A percentile compares a stretch with the other conserved stretches of the same genome.
phyloP scores from a whole-genome alignment of 208 protist species.

The Crithidia fasciculata region DNA sequence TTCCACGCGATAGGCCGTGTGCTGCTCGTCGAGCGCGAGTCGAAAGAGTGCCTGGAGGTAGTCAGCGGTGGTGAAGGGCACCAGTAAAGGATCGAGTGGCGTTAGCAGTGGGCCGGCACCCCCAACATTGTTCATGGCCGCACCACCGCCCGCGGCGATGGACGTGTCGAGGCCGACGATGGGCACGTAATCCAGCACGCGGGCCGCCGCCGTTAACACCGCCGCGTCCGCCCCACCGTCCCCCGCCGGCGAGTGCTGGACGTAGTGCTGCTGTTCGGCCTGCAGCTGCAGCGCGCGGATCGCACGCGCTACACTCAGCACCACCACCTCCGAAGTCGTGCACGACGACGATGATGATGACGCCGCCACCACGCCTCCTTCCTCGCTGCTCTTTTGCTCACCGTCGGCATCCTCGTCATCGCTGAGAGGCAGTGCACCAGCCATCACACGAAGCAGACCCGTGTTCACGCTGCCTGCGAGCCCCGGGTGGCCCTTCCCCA shows the following conservation, averaged over 20 bases:
- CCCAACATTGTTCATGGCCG: not conserved
- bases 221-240: not conserved
- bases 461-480: conserved; percentile 52
- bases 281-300: conserved; percentile 71
- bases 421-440: conserved; percentile 9
- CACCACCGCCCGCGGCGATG: conserved; percentile 3
- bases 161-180: conserved; percentile 35
- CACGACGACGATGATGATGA: not conserved
- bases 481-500: conserved; percentile 71
- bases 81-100: conserved; percentile 35
- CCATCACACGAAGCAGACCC: conserved; percentile 66
- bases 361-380: not conserved
- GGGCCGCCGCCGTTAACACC: not conserved
- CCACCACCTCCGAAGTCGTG: conserved; percentile 31
- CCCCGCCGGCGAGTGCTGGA: not conserved
- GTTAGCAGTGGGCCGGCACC: not conserved
- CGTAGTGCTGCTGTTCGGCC: conserved; percentile 64
- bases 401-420: not conserved
- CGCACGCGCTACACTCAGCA: conserved; percentile 57
- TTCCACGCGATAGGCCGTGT: conserved; percentile 70
- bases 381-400: not conserved
- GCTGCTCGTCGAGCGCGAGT: conserved; percentile 61
- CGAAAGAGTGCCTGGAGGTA: conserved; percentile 71
- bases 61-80: conserved; percentile 30
- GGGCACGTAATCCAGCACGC: conserved; percentile 34